Conservation (phyloP, 1,139 yeast species). For the Starmera stellimalicola region DNA sequence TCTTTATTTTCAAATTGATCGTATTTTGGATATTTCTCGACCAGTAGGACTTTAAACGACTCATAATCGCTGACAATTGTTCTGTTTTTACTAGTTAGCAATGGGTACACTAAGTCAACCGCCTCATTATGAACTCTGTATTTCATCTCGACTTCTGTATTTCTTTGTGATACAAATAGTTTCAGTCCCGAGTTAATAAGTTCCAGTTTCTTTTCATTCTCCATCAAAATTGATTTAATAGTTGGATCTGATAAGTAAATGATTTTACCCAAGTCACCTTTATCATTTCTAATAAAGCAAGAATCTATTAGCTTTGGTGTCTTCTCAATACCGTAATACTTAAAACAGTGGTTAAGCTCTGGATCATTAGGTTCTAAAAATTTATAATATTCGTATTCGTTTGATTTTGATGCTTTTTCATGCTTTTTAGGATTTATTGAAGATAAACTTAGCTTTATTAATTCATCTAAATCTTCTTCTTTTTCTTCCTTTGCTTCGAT, state of each 20-base stretch:
- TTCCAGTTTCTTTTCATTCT: conserved; percentile 71
- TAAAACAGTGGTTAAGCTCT: conserved; percentile 68
- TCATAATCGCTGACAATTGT: conserved; percentile 49
- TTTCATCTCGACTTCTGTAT: conserved; percentile 53
- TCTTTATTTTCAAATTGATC: conserved; percentile 41
- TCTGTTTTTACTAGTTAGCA: conserved; percentile 42
- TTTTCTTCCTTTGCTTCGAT: conserved; percentile 19
- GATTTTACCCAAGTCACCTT: conserved; percentile 90
- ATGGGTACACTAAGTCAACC: conserved; percentile 33
- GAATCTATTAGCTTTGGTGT: conserved; percentile 42
- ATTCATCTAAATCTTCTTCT: conserved; percentile 22
- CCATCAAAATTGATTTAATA: conserved; percentile 55
- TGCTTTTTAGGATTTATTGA: conserved; percentile 6
- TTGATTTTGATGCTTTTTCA: conserved; percentile 5
- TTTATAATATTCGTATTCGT: conserved; percentile 48
- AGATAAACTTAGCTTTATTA: conserved; percentile 27
- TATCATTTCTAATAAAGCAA: conserved; percentile 81
- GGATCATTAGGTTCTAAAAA: conserved; percentile 63
- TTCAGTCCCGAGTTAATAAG: conserved; percentile 89
- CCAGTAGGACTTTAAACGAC: conserved; percentile 55
- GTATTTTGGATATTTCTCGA: conserved; percentile 76
- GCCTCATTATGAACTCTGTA: conserved; percentile 97
- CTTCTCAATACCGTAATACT: conserved; percentile 72
- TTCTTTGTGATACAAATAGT: conserved; percentile 80
- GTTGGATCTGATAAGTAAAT: conserved; percentile 81